A percentile compares a stretch with the other conserved stretches of the same genome.
Evolutionary conservation across 495 filamentous ascomycete species (phyloP).

Genomic region (Penicillium macrosclerotiorum): DNA sequence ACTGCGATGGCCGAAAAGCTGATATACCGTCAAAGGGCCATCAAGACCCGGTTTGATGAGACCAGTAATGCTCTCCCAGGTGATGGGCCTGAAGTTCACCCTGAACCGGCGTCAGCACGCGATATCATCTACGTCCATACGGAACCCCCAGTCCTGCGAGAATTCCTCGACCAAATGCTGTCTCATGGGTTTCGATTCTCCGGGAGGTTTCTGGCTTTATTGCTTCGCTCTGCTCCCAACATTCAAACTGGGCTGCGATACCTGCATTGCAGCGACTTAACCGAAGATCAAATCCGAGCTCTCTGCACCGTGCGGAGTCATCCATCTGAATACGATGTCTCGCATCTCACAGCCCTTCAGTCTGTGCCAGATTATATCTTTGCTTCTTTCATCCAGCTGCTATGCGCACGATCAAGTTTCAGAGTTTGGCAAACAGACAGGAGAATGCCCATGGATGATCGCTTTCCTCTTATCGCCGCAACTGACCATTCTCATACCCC

Average conservation of each 20-base stretch:
- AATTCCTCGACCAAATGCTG: conserved; percentile 55
- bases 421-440: neutral
- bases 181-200: conserved; percentile 43
- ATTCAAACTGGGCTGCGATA: conserved; percentile 41
- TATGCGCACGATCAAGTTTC: conserved; percentile 32
- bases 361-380: conserved; percentile 42
- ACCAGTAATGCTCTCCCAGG: conserved; percentile 49
- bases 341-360: conserved; percentile 22
- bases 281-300: conserved; percentile 29
- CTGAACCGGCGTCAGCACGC: conserved; percentile 54
- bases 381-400: conserved; percentile 47
- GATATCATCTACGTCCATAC: conserved; percentile 57
- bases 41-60: conserved; percentile 19
- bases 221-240: conserved; percentile 44
- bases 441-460: conserved; percentile 23
- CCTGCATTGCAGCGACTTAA: conserved; percentile 35
- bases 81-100: conserved; percentile 56
- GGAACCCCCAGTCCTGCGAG: conserved; percentile 53
- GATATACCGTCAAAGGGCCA: conserved; percentile 36
- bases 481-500: conserved; percentile 1
- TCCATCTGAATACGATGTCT: conserved; percentile 11
- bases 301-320: conserved; percentile 30
- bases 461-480: conserved; percentile 31
- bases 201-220: conserved; percentile 42
- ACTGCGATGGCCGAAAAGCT: conserved; percentile 62